phyloP scores from a whole-genome alignment of 169 alveolate species.

The Neospora caninum region DNA sequence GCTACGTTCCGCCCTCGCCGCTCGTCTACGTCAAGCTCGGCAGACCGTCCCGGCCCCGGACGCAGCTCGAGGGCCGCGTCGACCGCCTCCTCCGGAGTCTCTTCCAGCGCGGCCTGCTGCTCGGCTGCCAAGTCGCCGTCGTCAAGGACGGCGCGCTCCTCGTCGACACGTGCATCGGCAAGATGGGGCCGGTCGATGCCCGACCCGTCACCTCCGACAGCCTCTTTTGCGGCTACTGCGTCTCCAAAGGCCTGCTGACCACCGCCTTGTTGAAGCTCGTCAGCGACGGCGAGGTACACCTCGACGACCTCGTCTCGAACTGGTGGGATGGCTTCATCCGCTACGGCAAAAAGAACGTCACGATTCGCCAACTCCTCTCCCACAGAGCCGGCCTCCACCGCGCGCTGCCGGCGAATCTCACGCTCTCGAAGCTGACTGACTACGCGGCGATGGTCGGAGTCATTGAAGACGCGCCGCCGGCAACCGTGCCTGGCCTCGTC shows the following conservation, averaged over 20 bases:
- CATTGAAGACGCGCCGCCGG: slow-evolving; percentile 72
- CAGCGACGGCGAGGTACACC: slow-evolving; percentile 66
- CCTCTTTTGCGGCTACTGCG: slow-evolving; percentile 67
- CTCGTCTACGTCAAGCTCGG: slow-evolving; percentile 57
- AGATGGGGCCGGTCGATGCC: slow-evolving; percentile 74
- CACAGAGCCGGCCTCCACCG: slow-evolving; percentile 78
- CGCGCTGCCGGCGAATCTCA: slow-evolving; percentile 72
- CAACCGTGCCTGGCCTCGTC: slow-evolving; percentile 37
- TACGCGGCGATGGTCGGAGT: slow-evolving; percentile 71
- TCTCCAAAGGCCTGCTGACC: slow-evolving; percentile 68
- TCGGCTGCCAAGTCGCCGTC: slow-evolving; percentile 77
- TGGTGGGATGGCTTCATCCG: slow-evolving; percentile 83
- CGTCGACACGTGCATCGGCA: slow-evolving; percentile 70
- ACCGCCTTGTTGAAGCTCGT: slow-evolving; percentile 76
- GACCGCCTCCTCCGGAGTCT: slow-evolving; percentile 57
- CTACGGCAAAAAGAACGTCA: slow-evolving; percentile 75
- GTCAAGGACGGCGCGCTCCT: slow-evolving; percentile 67
- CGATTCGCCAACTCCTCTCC: slow-evolving; percentile 74
- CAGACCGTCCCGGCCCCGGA: slow-evolving; percentile 16
- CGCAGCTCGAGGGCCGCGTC: slow-evolving; percentile 64
- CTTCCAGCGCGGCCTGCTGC: slow-evolving; percentile 49
- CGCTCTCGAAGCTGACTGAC: slow-evolving; percentile 65
- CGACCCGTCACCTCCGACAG: slow-evolving; percentile 70
- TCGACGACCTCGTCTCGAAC: slow-evolving; percentile 76
- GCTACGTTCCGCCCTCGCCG: slow-evolving; percentile 68